These are phyloP conservation scores for Torulaspora delbrueckii DNA, from an alignment of 805 yeast species.

Conservation along the genomic window DNA sequence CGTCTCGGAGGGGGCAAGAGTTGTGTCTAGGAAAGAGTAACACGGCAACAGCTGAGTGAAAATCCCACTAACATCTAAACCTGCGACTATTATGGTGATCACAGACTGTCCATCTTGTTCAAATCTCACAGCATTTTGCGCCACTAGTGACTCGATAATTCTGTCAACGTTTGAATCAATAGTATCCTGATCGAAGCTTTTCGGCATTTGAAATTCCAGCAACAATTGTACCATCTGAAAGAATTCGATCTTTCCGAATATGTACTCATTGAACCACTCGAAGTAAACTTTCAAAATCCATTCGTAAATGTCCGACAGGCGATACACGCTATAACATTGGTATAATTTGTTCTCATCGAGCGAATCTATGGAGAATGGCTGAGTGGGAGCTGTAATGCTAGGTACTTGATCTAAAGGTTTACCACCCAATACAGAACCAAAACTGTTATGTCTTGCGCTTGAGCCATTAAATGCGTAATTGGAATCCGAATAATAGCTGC, in stretches of 20 bases:
- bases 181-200: constrained; percentile 45
- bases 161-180: constrained; percentile 48
- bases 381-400: constrained; percentile 43
- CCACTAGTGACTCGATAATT: constrained; percentile 41
- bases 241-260: constrained; percentile 48
- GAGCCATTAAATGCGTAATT: constrained; percentile 34
- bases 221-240: constrained; percentile 49
- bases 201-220: constrained; percentile 47
- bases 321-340: constrained; percentile 44
- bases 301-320: constrained; percentile 44
- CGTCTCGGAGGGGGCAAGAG: constrained; percentile 43
- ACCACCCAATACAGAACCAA: constrained; percentile 32
- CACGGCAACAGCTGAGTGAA: constrained; percentile 36
- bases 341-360: constrained; percentile 47
- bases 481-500: constrained; percentile 33
- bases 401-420: constrained; percentile 33
- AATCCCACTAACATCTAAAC: constrained; percentile 35
- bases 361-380: constrained; percentile 52
- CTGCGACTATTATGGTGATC: constrained; percentile 35
- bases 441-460: constrained; percentile 31
- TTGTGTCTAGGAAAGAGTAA: constrained; percentile 27
- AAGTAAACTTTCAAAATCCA: constrained; percentile 50
- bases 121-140: constrained; percentile 41
- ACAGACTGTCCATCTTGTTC: constrained; percentile 32
- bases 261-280: constrained; percentile 50